phyloP scores from a whole-genome alignment of 225 moss, liverwort and hornwort species.

The Physcomitrium patens region DNA sequence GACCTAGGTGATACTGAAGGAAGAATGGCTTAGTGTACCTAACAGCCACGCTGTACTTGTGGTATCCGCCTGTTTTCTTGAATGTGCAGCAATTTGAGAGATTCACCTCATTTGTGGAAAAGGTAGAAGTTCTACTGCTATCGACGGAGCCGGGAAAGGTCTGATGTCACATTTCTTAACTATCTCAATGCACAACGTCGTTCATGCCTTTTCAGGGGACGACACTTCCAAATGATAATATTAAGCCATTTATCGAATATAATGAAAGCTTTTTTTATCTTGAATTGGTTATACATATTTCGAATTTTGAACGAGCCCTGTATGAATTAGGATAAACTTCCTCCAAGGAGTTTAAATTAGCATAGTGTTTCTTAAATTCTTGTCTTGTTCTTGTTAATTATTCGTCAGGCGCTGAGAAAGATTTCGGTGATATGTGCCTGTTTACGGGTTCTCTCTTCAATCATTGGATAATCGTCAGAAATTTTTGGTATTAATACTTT shows the following conservation, averaged over 20 bases:
- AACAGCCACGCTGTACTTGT: no score
- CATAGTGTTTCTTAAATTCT: not conserved
- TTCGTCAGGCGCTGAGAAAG: not conserved
- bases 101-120: no score
- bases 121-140: no score
- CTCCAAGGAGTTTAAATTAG: not conserved
- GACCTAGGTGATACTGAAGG: no score
- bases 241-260: not conserved
- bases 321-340: not conserved
- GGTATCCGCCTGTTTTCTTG: no score
- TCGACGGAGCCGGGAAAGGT: not conserved
- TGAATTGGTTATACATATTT: not conserved
- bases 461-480: not conserved
- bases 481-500: not conserved
- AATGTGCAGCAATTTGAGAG: no score
- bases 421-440: not conserved
- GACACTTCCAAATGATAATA: not conserved
- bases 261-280: not conserved
- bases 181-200: not conserved
- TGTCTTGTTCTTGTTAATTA: not conserved
- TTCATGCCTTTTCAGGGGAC: slow-evolving; percentile 14
- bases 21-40: no score
- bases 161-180: no score
- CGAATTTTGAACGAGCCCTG: not conserved
- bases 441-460: not conserved